Conservation (phyloP, 2,329 filamentous ascomycete genomes). For the Nemania sp. region DNA sequence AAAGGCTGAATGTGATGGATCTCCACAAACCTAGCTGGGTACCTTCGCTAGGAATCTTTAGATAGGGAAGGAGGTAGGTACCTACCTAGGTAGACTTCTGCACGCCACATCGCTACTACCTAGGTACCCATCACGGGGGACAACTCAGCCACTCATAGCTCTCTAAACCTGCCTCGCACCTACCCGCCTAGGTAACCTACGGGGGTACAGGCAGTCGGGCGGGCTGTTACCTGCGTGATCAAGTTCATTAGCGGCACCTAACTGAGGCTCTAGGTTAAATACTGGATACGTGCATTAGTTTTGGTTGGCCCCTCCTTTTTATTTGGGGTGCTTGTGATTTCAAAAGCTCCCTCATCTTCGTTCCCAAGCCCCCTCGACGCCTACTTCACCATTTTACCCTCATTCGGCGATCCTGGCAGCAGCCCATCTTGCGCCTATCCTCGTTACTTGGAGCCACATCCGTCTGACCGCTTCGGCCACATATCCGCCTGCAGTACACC, state of each 20-base stretch:
- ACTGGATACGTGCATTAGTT: slow-evolving; percentile 13
- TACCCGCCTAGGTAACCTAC: no score
- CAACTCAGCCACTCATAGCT: neutral
- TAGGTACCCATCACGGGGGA: neutral
- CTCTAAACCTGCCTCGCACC: no score
- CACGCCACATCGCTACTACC: neutral
- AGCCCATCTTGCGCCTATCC: slow-evolving; percentile 11
- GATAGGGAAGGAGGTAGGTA: neutral
- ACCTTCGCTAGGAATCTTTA: neutral
- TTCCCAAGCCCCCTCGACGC: neutral
- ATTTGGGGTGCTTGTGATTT: slow-evolving; percentile 7
- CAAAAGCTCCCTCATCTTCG: slow-evolving; percentile 8
- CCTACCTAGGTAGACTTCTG: slow-evolving; percentile 24
- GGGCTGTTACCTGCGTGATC: no score
- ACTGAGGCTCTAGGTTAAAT: no score
- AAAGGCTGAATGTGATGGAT: neutral
- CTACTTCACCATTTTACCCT: slow-evolving; percentile 7
- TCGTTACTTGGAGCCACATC: neutral
- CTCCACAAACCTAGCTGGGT: neutral
- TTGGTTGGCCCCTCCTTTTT: slow-evolving; percentile 35
- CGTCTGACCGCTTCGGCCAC: neutral
- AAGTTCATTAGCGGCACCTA: no score
- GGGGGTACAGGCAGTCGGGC: no score
- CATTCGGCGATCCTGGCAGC: slow-evolving; percentile 12
- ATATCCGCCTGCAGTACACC: neutral